Conservation (phyloP, 2,329 filamentous ascomycete species). For the Drechslerella dactyloides region DNA sequence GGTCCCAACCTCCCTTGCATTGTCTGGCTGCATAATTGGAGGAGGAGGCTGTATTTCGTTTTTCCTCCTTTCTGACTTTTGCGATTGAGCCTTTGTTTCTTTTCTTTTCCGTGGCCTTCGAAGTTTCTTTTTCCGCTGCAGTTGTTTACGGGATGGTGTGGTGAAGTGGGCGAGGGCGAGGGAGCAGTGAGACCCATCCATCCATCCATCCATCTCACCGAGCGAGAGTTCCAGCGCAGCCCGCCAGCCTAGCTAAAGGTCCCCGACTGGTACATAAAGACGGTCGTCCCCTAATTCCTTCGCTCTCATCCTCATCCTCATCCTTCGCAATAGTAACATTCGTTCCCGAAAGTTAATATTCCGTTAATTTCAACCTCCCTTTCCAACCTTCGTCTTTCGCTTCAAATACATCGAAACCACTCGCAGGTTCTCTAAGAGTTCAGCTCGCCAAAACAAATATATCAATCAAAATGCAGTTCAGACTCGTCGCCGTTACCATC, state of each 20-base stretch:
- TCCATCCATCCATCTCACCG: conserved; percentile 24
- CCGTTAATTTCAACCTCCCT: conserved; percentile 40
- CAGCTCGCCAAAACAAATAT: conserved; percentile 16
- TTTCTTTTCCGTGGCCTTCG: neutral
- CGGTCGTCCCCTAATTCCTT: conserved; percentile 36
- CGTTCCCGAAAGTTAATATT: conserved; percentile 49
- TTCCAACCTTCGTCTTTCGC: conserved; percentile 51
- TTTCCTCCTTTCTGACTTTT: conserved; percentile 1
- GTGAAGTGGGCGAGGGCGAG: conserved; percentile 1
- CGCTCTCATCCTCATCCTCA: conserved; percentile 43
- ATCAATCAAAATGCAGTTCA: conserved; percentile 56
- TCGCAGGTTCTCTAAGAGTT: conserved; percentile 25
- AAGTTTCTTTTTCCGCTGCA: neutral
- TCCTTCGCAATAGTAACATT: conserved; percentile 50
- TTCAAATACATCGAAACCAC: conserved; percentile 47
- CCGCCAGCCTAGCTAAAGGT: neutral
- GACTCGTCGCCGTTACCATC: conserved; percentile 52
- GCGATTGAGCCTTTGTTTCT: neutral
- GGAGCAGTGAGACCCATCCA: conserved; percentile 1
- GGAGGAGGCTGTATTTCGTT: conserved; percentile 34
- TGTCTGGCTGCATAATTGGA: conserved; percentile 43
- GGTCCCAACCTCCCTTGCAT: conserved; percentile 50
- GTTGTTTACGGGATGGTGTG: conserved; percentile 30
- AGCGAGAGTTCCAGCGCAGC: conserved; percentile 19
- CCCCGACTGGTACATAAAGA: conserved; percentile 46